Base-by-base conservation (phyloP, 164 flowering plant species). In the Taxillus chinensis region DNA sequence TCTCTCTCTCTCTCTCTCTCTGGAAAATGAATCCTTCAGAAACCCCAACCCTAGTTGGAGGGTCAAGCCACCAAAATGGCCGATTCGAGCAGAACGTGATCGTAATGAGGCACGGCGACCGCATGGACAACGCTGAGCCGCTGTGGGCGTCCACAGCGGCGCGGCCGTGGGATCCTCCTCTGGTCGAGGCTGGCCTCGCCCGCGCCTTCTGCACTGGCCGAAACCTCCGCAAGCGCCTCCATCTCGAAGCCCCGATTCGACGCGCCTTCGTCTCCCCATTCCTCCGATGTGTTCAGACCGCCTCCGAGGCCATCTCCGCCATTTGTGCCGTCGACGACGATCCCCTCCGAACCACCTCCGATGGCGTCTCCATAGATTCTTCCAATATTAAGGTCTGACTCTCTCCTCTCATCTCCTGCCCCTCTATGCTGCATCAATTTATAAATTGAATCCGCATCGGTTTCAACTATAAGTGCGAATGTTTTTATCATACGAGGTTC, bases 101-200 rank as follows among this genome's bases (percentile, higher is more conserved):
- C 71, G 88, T 92, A 6, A 92, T 89, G 95, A 67, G 98, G 27
- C 98, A 92, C 70, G 96, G 96, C 13, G 93, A 92, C 64, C 86
- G 98, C 61, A 10, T 81, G 46, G 96, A 92, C 80, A 78, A 78
- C 73, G 55, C 65, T 64, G 91, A 80, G 41, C 86, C 87, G 5
- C 57, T 72, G 42, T 92, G 98, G 98, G 37, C 70, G 4, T 3
- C 73, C 5, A 76, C 75, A 11, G 92, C 95, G 0, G 64, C 48
- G 7, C 62, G 89, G 55, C 88, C 90, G 0, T 92, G 92, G 92
- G 95, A 92, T 66, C 98, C 96, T 2, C 92, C 89, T 2, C 74
- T 90, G 5, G 59, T 66, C 7, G 78, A 81, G 0, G 75, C 43
- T 5, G 97, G 97, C 45, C 64, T 37, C 54, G 67, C 59, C 16